Conservation (phyloP, 768 basidiomycete genomes). For the Suillus spraguei region DNA sequence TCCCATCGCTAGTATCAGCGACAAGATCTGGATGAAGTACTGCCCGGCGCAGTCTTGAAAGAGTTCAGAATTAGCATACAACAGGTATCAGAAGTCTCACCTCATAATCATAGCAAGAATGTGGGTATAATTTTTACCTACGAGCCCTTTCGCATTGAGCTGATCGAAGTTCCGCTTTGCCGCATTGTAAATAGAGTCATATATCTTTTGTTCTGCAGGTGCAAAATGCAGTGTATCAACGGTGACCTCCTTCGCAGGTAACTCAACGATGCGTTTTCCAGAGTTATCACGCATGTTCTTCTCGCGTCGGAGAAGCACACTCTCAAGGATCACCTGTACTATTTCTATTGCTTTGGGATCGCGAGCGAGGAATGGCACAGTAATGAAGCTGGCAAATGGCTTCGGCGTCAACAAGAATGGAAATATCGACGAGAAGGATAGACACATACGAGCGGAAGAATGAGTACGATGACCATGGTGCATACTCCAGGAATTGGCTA, state of each 20-base stretch:
- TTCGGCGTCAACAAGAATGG: constrained; percentile 8
- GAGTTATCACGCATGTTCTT: constrained; percentile 89
- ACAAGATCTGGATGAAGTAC: constrained; percentile 91
- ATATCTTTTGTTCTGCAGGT: constrained; percentile 79
- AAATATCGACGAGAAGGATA: not conserved
- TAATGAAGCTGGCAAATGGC: constrained; percentile 67
- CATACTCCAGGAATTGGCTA: constrained; percentile 78
- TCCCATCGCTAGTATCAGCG: constrained; percentile 50
- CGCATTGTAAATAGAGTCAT: constrained; percentile 81
- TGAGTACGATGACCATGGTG: constrained; percentile 79
- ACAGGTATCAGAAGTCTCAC: constrained; percentile 41
- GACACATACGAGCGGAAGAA: constrained; percentile 85
- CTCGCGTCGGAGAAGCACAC: constrained; percentile 83
- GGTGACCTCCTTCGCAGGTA: constrained; percentile 81
- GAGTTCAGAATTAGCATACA: constrained; percentile 12
- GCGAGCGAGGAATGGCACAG: constrained; percentile 85
- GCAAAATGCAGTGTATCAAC: constrained; percentile 83
- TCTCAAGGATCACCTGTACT: constrained; percentile 93
- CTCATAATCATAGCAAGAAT: constrained; percentile 95
- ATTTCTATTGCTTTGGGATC: constrained; percentile 94
- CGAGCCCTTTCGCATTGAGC: constrained; percentile 74
- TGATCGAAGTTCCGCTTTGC: constrained; percentile 82
- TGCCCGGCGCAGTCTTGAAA: constrained; percentile 77
- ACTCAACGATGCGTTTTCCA: constrained; percentile 85
- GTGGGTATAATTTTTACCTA: constrained; percentile 82